These are phyloP conservation scores for Furcasterigmium furcatum DNA, from an alignment of 2,329 filamentous ascomycete species.

Conservation along the genomic window DNA sequence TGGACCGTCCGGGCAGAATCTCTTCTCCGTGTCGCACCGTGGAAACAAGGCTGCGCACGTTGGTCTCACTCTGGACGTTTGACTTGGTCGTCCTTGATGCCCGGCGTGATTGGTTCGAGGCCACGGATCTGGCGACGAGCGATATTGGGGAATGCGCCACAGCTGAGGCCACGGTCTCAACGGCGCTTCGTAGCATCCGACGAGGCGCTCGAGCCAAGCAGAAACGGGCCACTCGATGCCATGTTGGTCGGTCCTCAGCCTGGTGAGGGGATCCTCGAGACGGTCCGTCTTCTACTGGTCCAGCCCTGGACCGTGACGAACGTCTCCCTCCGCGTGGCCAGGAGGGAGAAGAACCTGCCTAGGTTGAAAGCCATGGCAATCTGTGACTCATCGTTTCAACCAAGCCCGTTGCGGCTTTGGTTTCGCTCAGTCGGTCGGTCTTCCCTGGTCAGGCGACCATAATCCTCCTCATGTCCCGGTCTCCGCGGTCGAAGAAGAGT, in stretches of 20 bases:
- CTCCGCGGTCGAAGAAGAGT: background rate
- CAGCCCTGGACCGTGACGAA: background rate
- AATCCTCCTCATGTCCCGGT: background rate
- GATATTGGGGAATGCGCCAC: constrained; percentile 27
- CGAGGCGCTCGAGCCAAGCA: background rate
- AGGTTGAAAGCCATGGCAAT: background rate
- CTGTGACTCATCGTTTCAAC: no score
- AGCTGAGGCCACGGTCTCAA: constrained; percentile 26
- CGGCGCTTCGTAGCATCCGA: background rate
- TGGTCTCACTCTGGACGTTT: background rate
- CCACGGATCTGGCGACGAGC: constrained; percentile 19
- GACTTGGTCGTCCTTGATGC: background rate
- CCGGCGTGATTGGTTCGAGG: constrained; percentile 22
- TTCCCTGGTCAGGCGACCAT: background rate
- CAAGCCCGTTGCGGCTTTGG: no score
- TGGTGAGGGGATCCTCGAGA: background rate
- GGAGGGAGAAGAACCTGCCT: background rate
- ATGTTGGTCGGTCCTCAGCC: background rate
- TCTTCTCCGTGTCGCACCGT: no score
- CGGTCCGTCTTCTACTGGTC: no score
- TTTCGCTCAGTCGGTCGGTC: no score
- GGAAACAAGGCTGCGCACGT: background rate
- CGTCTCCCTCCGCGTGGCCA: no score
- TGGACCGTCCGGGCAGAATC: no score
- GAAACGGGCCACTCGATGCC: background rate